A percentile compares a stretch with the other conserved stretches of the same genome.
phyloP scores from a whole-genome alignment of 305 asterid genomes.

The Rubia balearica region DNA sequence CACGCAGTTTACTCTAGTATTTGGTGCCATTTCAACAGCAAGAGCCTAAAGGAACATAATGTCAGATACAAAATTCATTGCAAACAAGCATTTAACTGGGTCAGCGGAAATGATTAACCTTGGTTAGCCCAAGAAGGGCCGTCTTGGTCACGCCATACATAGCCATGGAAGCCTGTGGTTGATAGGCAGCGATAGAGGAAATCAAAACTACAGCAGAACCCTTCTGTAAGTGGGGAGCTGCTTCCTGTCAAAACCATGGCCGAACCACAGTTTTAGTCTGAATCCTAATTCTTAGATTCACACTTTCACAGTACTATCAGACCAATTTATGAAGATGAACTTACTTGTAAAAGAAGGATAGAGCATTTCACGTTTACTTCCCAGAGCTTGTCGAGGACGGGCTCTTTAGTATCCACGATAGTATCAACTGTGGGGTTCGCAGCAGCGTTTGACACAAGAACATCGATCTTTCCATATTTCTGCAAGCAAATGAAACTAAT shows the following conservation, averaged over 20 bases:
- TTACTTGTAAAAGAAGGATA: conserved; percentile 71
- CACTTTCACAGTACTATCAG: neutral
- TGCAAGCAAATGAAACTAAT: conserved; percentile 21
- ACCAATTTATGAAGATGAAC: conserved; percentile 12
- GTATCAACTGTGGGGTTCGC: conserved; percentile 67
- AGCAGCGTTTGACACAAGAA: conserved; percentile 85
- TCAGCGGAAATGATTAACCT: conserved; percentile 32
- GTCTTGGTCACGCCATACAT: conserved; percentile 93
- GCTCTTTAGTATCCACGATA: conserved; percentile 63
- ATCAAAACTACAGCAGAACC: conserved; percentile 66
- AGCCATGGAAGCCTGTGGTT: conserved; percentile 49
- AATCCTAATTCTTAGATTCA: neutral
- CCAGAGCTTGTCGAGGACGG: conserved; percentile 87
- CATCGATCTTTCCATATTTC: conserved; percentile 80
- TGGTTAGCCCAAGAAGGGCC: conserved; percentile 84
- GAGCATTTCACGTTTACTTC: conserved; percentile 80
- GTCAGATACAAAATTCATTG: neutral
- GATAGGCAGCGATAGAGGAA: conserved; percentile 57
- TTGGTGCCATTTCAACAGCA: conserved; percentile 85
- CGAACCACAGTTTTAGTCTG: neutral
- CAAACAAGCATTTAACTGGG: conserved; percentile 5
- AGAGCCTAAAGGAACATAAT: conserved; percentile 45
- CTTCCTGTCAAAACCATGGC: conserved; percentile 41
- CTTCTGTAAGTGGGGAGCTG: conserved; percentile 59
- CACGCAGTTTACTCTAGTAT: conserved; percentile 85